Evolutionary conservation across 257 asterid genomes (phyloP).

Genomic region (Eustoma russellianum): DNA sequence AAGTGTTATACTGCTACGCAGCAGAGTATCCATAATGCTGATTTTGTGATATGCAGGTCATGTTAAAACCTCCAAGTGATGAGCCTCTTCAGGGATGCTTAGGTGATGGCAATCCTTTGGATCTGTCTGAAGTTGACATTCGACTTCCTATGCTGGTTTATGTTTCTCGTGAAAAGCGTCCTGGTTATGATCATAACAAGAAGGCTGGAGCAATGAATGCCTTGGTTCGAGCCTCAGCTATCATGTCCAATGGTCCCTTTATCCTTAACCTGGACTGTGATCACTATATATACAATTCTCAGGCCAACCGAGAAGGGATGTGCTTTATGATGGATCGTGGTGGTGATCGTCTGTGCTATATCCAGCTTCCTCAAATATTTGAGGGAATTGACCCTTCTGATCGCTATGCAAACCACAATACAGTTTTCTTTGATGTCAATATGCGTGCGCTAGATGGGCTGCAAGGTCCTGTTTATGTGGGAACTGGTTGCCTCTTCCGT

Average conservation of each 20-base stretch:
- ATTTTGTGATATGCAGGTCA: constrained; percentile 41
- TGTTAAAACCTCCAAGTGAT: constrained; percentile 90
- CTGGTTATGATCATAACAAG: too few species aligned
- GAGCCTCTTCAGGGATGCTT: constrained; percentile 48
- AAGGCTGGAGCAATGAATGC: too few species aligned
- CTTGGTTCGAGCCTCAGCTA: too few species aligned
- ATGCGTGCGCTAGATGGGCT: constrained; percentile 87
- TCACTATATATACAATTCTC: too few species aligned
- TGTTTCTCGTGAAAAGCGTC: too few species aligned
- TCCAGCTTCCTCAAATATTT: constrained; percentile 75
- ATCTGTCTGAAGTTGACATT: too few species aligned
- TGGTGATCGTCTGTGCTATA: constrained; percentile 71
- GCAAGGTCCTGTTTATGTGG: constrained; percentile 83
- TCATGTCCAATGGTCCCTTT: too few species aligned
- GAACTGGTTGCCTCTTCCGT: constrained; percentile 81
- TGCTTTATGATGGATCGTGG: constrained; percentile 90
- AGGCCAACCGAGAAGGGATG: constrained; percentile 78
- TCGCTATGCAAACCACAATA: constrained; percentile 78
- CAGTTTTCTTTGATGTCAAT: constrained; percentile 81
- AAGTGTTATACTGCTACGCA: too few species aligned
- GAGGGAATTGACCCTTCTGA: constrained; percentile 89
- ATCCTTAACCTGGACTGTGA: too few species aligned
- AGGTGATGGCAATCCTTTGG: constrained; percentile 40
- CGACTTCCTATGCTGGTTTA: too few species aligned
- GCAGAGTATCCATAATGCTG: too few species aligned